phyloP scores from a whole-genome alignment of 192 early-diverging fungal species.

The Umbelopsis sp. region DNA sequence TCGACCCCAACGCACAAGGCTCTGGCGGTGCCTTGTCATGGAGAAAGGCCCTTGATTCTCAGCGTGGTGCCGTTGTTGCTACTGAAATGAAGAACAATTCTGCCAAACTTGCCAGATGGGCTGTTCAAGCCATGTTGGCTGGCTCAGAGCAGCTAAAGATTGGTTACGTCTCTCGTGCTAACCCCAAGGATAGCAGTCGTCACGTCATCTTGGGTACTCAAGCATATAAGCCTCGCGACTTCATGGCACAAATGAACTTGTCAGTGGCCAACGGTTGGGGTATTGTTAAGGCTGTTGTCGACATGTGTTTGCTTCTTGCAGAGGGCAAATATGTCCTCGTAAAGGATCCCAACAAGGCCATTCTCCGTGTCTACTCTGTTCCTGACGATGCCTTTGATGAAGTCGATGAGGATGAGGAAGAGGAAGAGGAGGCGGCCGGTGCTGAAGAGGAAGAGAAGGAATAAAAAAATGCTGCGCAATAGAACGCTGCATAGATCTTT shows the following conservation, averaged over 20 bases:
- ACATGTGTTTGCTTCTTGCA: conserved; percentile 79
- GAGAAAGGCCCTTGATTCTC: conserved; percentile 91
- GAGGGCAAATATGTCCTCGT: conserved; percentile 96
- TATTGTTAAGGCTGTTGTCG: conserved; percentile 92
- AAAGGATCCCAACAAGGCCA: conserved; percentile 95
- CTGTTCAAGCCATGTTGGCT: conserved; percentile 87
- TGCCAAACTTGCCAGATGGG: conserved; percentile 94
- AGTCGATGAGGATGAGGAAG: conserved; percentile 63
- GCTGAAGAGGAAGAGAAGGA: conserved; percentile 37
- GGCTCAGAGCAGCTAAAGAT: conserved; percentile 91
- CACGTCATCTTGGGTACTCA: conserved; percentile 86
- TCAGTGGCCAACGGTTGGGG: conserved; percentile 91
- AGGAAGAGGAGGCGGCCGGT: conserved; percentile 48
- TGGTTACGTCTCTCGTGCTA: conserved; percentile 81
- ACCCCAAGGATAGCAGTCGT: conserved; percentile 75
- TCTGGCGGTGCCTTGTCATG: conserved; percentile 90
- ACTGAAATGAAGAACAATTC: conserved; percentile 98
- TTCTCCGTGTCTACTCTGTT: conserved; percentile 81
- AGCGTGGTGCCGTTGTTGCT: conserved; percentile 94
- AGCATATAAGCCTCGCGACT: conserved; percentile 87
- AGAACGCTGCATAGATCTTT: not conserved
- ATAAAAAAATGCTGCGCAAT: conserved; percentile 1
- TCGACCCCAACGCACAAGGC: conserved; percentile 84
- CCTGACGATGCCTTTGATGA: conserved; percentile 69
- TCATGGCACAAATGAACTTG: conserved; percentile 88